phyloP scores from a whole-genome alignment of 352 stramenopile species.

The Phytopythium montanum region DNA sequence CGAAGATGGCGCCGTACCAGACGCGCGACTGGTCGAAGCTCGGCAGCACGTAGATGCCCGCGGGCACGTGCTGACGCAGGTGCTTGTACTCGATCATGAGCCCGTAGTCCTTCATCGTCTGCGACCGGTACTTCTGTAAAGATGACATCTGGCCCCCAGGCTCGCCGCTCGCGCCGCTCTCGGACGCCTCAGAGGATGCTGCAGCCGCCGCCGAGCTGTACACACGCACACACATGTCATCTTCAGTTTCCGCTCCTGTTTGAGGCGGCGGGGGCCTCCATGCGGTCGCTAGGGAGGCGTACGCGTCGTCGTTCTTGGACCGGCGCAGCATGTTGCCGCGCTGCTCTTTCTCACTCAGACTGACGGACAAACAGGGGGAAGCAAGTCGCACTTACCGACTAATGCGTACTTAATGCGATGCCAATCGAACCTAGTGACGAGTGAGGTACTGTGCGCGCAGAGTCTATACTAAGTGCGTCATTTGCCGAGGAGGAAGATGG shows the following conservation, averaged over 20 bases:
- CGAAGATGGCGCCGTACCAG: constrained; percentile 96
- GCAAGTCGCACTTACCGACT: neutral
- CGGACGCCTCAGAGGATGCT: constrained; percentile 13
- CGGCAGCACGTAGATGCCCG: constrained; percentile 94
- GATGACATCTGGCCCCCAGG: constrained; percentile 62
- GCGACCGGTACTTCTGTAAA: constrained; percentile 77
- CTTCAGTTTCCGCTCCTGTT: neutral
- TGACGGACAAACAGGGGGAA: neutral
- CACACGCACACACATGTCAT: neutral
- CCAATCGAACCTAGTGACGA: neutral
- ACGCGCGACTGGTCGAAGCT: constrained; percentile 90
- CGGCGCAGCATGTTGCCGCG: constrained; percentile 2
- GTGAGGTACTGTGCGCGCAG: neutral
- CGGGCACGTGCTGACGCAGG: constrained; percentile 91
- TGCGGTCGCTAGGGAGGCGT: neutral
- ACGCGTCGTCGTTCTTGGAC: constrained; percentile 5
- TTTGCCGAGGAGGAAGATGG: constrained; percentile 20
- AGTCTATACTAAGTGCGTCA: neutral
- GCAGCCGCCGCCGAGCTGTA: constrained; percentile 8
- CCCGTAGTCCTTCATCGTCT: constrained; percentile 93
- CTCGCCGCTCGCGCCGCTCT: constrained; percentile 7
- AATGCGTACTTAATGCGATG: neutral
- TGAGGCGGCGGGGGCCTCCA: neutral
- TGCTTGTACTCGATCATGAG: constrained; percentile 98
- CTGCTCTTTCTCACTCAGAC: neutral